phyloP scores from a whole-genome alignment of 2,329 filamentous ascomycete species.

The Fusarium sp. region DNA sequence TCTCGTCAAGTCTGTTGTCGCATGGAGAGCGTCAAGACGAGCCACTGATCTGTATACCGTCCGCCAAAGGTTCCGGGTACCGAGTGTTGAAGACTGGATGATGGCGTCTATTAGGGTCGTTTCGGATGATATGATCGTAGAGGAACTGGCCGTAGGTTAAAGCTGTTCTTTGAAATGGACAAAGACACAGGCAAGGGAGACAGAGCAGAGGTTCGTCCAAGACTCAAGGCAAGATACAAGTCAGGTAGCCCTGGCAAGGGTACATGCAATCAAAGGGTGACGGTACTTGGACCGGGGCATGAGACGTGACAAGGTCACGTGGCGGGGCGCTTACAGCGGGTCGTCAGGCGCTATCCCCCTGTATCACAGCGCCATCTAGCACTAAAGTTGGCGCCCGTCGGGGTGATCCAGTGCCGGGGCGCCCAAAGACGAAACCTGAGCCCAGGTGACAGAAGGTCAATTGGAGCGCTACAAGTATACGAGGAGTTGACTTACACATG shows the following conservation, averaged over 20 bases:
- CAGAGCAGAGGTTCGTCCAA: slow-evolving; percentile 42
- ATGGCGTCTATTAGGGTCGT: slow-evolving; percentile 22
- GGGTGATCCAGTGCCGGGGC: slow-evolving; percentile 19
- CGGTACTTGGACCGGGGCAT: slow-evolving; percentile 45
- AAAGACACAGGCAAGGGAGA: slow-evolving; percentile 44
- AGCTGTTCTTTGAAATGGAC: slow-evolving; percentile 28
- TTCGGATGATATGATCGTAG: slow-evolving; percentile 19
- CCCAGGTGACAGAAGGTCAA: not conserved
- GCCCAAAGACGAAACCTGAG: not conserved
- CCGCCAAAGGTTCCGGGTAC: slow-evolving; percentile 46
- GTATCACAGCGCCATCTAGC: slow-evolving; percentile 45
- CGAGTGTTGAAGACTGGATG: slow-evolving; percentile 20
- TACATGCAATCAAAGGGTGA: slow-evolving; percentile 48
- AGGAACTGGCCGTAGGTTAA: slow-evolving; percentile 21
- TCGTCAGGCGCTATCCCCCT: slow-evolving; percentile 42
- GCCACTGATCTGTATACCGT: slow-evolving; percentile 45
- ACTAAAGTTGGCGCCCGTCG: slow-evolving; percentile 46
- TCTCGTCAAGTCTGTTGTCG: slow-evolving; percentile 52
- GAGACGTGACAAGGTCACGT: slow-evolving; percentile 46
- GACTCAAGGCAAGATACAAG: slow-evolving; percentile 47
- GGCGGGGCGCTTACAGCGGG: slow-evolving; percentile 38
- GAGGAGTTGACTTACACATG: not conserved
- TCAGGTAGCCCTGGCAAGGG: slow-evolving; percentile 42
- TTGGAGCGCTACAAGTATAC: not conserved
- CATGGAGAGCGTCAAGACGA: slow-evolving; percentile 50